Conservation (phyloP, 257 asterid genomes). For the Fraxinus quadrangulata region DNA sequence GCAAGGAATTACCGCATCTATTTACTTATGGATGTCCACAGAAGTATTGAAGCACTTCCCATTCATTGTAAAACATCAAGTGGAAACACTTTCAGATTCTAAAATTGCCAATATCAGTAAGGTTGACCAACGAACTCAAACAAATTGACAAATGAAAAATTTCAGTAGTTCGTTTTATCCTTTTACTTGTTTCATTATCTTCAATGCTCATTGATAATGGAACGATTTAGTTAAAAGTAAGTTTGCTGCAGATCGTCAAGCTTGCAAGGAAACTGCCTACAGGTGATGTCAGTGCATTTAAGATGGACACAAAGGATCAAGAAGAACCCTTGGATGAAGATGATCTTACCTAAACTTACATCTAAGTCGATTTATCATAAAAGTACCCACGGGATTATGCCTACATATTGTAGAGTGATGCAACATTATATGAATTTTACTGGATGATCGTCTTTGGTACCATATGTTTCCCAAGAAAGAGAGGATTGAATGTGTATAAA, state of each 20-base stretch:
- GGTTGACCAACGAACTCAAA: background rate
- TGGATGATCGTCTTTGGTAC: background rate
- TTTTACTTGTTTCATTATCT: slow-evolving; percentile 2
- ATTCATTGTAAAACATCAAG: background rate
- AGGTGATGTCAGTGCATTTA: slow-evolving; percentile 69
- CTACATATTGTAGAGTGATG: background rate
- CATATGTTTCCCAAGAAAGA: background rate
- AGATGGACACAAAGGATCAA: slow-evolving; percentile 45
- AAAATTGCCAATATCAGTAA: background rate
- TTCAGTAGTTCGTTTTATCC: background rate
- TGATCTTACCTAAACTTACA: slow-evolving; percentile 66
- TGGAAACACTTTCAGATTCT: background rate
- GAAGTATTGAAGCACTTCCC: background rate
- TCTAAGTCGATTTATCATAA: slow-evolving; percentile 11
- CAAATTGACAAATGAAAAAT: background rate
- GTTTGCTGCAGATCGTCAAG: slow-evolving; percentile 63
- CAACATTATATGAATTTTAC: background rate
- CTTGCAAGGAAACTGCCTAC: slow-evolving; percentile 93
- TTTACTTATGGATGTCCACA: background rate
- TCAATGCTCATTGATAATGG: background rate
- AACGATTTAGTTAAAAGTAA: slow-evolving; percentile 3
- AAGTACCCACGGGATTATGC: background rate
- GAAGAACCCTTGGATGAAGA: slow-evolving; percentile 80
- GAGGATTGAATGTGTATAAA: background rate
- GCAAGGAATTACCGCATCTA: background rate